Base-by-base conservation (phyloP, 2,329 filamentous ascomycete genomes). In the Colletotrichum lindemuthianum region DNA sequence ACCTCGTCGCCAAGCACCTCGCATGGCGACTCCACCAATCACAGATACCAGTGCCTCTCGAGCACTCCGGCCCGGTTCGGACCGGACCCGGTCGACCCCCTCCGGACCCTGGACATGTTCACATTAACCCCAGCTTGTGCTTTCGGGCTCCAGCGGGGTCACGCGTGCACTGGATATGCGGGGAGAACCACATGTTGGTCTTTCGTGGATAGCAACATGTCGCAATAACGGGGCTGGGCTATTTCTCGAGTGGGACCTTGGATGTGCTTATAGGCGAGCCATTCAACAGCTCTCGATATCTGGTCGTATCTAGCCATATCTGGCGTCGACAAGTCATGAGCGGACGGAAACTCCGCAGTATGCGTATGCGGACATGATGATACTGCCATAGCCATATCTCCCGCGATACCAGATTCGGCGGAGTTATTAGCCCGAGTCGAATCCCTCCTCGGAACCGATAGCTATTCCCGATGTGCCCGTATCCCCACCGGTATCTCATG, bases 61-160 rank as follows among this genome's bases (percentile, higher is more conserved):
- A 5, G 32, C 39, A 12, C 16, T 16, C 60, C 60, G 56, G 60
- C 40, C 56, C 57, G 57, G 56, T 45, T 58, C 58, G 57, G 57
- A 10, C 61, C 61, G 51, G 61, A 40, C 13, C 57, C 61, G 61
- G 61, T 56, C 45, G 45, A 56, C 40, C 50, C 32, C 6, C 34
- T 34, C 61, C 61, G 61, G 43, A 37, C 44, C 39, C 57, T 51
- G 57, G 61, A 51, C 40, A 37, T 44, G 50, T 50, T 61, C 36
- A 61, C 61, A 61, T 61, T n/a, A n/a, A 65, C 57, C 60, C 60
- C 57, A 56, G 61, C 39, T 50, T 59, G 56, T 24, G 37, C 41
- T 24, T 11, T 39, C 40, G 54, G 34, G 55, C 43, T 13, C 16
- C 15, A 13, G 60, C 45, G 61, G 51, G 45, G 57, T 55, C 33